phyloP scores from a whole-genome alignment of 306 rosid species.

The Quercus dentata region DNA sequence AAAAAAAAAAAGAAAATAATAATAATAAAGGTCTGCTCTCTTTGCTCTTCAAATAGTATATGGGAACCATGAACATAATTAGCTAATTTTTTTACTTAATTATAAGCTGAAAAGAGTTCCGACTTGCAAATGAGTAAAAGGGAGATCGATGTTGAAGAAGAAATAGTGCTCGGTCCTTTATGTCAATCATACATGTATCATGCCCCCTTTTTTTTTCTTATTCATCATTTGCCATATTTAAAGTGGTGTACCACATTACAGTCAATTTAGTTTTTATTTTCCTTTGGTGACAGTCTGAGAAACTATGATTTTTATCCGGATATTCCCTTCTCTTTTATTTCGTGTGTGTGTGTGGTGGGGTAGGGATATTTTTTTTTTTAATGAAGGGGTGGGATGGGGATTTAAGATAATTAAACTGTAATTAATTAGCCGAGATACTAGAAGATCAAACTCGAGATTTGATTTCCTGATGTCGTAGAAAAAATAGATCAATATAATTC shows the following conservation, averaged over 20 bases:
- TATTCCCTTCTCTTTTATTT: neutral
- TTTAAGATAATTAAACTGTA: too few relatives aligned
- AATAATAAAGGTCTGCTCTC: neutral
- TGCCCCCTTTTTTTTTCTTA: neutral
- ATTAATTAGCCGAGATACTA: too few relatives aligned
- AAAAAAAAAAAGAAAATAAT: too few relatives aligned
- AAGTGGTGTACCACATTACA: slow-evolving; percentile 20
- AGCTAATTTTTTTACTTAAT: neutral
- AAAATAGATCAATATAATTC: too few relatives aligned
- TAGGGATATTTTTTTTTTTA: too few relatives aligned
- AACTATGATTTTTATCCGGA: neutral
- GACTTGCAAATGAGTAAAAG: neutral
- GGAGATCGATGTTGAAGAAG: slow-evolving; percentile 14
- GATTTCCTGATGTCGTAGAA: too few relatives aligned
- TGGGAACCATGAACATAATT: slow-evolving; percentile 2
- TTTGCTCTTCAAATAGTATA: neutral
- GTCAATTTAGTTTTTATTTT: neutral
- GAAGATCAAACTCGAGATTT: too few relatives aligned
- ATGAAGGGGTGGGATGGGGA: too few relatives aligned
- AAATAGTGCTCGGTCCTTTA: slow-evolving; percentile 19
- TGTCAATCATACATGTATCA: slow-evolving; percentile 52
- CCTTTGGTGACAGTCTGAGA: neutral
- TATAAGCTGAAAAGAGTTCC: neutral
- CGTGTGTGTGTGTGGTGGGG: too few relatives aligned
- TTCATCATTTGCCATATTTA: slow-evolving; percentile 26